Base-by-base conservation (phyloP, 805 yeast genomes). In the Saccharomycopsis malanga region DNA sequence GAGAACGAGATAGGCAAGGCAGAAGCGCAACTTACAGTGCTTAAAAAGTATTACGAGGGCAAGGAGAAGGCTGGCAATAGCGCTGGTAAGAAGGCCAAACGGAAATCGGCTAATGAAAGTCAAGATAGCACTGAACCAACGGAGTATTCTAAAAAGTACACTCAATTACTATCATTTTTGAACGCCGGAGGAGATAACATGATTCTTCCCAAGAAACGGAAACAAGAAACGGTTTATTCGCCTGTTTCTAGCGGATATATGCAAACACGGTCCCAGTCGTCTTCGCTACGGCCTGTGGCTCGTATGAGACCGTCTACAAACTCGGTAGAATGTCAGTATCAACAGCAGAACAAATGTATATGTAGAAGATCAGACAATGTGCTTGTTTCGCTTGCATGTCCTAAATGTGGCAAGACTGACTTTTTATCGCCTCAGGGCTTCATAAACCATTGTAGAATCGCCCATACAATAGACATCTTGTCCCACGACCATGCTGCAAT, bases 381-480 rank as follows among this genome's bases (percentile, higher is more conserved):
- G 1, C 63, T 82, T 18, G 87, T 85, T 2, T 70, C 79, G 42
- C 68, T 85, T 32, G 78, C 77, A 6, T 85, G 95, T 60, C 76
- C 79, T 1, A 74, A 71, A 43, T 85, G 95, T 62, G 72, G 69
- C 9, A 62, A 89, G 44, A 71, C 78, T 36, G 84, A 83, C 52
- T 85, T 85, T 58, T 79, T 86, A 6, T 76, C 84, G 12, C 86
- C 88, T 0, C 93, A 85, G 58, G 93, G 93, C 14, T 83, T 85
- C 55, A 70, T 83, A 32, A 85, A 83, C 60, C 94, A 85, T 61
- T 76, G 83, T 45, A 69, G 93, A 49, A 72, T 82, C 22, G 83
- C 88, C 6, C 94, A 85, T 60, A 66, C 76, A n/a, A 76, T 73
- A 46, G 86, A 80, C 48, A 83, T 74, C 53, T 73, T 81, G 4